Evolutionary conservation across 805 yeast genomes (phyloP), one percentile per base, ranked within the genome.

Genomic region (Cyberlindnera veronae): DNA sequence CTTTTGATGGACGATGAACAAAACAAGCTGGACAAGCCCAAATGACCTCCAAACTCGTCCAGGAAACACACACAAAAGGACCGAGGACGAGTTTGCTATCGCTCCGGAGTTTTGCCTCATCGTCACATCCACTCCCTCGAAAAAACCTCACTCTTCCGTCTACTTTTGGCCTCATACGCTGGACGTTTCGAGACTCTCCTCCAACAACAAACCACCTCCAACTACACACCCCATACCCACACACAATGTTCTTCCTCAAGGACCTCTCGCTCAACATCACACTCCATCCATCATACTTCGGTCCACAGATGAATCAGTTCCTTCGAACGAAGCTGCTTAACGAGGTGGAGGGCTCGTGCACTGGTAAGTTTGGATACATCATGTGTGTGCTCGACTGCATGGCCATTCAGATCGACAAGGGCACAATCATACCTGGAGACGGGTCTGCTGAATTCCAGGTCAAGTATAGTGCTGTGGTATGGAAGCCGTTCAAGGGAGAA

Each of bases 401-500:
- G 84, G 77, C 82, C 50, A 88, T 93, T 42, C 97, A 93, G 58
- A 95, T 93, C 26, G 99, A 96, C 34, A 83, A 88, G 53, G 99
- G 99, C 15, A 72, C 85, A 53, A 86, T 93, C 48, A 75, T 93
- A 32, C 95, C 98, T 3, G 82, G 90, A 18, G 80, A 82, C 42
- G 99, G 99, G 2, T 81, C 89, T 55, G 98, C 99, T 0, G 97
- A 89, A 64, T 93, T 93, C 57, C 95, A 88, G 54, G 98, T 93
- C 39, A 87, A 88, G 63, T 93, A 93, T 62, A 72, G 95, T 53
- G 99, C 99, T 0, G 90, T 93, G 38, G 97, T 93, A 24, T 93
- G 96, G 95, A 85, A 91, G 58, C 99, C 99, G 5, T 93, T 93
- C 68, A 93, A 93, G 66, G 99, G 98, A 26, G 99, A 93, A 65